phyloP scores from a whole-genome alignment of 108 stramenopile species.

The Heterococcus sp. region DNA sequence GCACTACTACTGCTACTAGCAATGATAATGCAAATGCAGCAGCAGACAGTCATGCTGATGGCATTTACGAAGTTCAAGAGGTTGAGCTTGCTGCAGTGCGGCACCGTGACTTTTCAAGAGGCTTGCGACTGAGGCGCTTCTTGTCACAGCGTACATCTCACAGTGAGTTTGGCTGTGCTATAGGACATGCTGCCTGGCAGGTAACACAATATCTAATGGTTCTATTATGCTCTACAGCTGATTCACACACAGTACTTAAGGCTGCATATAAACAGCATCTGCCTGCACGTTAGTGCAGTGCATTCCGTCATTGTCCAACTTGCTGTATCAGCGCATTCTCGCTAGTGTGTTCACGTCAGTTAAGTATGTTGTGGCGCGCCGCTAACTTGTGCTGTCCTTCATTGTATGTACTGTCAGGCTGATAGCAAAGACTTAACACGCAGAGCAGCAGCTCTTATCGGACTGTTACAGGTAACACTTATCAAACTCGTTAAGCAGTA shows the following conservation, averaged over 20 bases:
- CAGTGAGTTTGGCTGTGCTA: constrained; percentile 6
- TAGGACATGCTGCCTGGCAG: constrained; percentile 25
- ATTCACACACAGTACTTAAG: no score
- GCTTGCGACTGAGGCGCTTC: constrained; percentile 16
- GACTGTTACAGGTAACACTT: constrained; percentile 7
- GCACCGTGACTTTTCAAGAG: constrained; percentile 1
- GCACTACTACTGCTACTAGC: neutral
- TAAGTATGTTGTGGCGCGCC: no score
- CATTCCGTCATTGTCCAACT: no score
- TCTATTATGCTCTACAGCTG: no score
- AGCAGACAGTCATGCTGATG: neutral
- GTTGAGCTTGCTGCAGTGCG: neutral
- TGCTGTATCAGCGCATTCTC: neutral
- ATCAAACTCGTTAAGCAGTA: neutral
- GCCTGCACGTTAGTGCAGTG: no score
- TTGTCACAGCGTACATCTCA: constrained; percentile 3
- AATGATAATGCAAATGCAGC: neutral
- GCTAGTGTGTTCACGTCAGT: neutral
- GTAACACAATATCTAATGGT: no score
- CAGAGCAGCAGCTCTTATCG: constrained; percentile 12
- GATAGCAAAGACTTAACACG: constrained; percentile 38
- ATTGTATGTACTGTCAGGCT: no score
- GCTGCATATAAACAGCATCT: no score
- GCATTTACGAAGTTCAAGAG: neutral
- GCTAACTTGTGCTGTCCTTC: no score